Base-by-base conservation (phyloP, 2,329 filamentous ascomycete genomes). In the Calcarisporium arbuscula region DNA sequence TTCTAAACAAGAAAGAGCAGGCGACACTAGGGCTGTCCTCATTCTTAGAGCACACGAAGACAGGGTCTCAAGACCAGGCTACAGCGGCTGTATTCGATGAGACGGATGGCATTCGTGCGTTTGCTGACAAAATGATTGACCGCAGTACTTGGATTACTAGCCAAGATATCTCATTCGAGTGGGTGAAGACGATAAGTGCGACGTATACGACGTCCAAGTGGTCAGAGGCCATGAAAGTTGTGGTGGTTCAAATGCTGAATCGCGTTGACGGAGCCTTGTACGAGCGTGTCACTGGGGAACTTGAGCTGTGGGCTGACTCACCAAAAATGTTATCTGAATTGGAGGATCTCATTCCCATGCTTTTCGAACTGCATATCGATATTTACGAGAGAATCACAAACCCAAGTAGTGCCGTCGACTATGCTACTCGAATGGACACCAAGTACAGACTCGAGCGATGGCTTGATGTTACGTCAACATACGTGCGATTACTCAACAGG, bases 1-100 rank as follows among this genome's bases (percentile, higher is more conserved):
- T 79, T 9, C 53, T 77, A 10, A 68, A 60, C 41, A 76, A 75
- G 42, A 69, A 70, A 36, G 70, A 74, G 29, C 58, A 65, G 16
- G 61, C 68, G 0, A 65, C 66, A 9, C 57, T 74, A 19, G 73
- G 73, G 8, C 61, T 79, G 12, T 75, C 71, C 1, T 76, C 74
- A 5, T 81, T 82, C 44, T 62, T 82, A 5, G 77, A 82, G 44
- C 74, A 81, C 46, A 70, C 75, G 2, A 80, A 79, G 43, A 61
- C 70, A 0, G 67, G 67, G 4, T 65, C 71, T 1, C 68, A 74
- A 45, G 67, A 71, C 32, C 58, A 65, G 16, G 57, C 58, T 2
- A 64, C 62, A n/a, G 63, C 60, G 4, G 60, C 67, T 1, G 45
- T 52, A 0, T 77, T 80, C 41, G 64, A 75, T 15, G 73, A 77